Evolutionary conservation across 257 asterid genomes (phyloP).

Genomic region (Solanum medicagineum): DNA sequence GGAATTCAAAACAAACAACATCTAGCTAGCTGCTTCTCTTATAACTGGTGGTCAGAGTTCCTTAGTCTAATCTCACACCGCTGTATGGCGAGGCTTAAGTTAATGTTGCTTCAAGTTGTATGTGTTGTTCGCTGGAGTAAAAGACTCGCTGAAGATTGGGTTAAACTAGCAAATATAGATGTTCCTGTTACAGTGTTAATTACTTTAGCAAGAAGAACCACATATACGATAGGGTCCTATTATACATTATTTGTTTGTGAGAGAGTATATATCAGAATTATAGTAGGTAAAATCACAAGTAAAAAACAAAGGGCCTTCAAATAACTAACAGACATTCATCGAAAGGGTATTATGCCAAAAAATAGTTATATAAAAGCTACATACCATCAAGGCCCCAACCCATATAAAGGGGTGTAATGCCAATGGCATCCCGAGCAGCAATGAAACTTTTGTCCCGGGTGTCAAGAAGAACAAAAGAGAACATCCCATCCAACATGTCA

Average conservation of each 20-base stretch:
- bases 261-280: neutral
- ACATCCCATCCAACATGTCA: conserved; percentile 97
- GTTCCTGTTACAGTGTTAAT: neutral
- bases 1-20: neutral
- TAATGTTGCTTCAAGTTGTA: neutral
- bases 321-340: neutral
- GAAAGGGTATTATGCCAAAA: neutral
- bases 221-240: neutral
- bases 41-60: neutral
- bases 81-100: neutral
- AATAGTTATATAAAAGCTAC: neutral
- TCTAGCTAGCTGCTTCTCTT: neutral
- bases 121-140: neutral
- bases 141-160: neutral
- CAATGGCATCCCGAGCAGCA: conserved; percentile 99
- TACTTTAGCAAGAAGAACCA: neutral
- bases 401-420: conserved; percentile 91
- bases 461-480: conserved; percentile 96
- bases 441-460: conserved; percentile 91
- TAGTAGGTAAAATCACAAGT: neutral
- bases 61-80: neutral
- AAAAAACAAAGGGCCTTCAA: neutral
- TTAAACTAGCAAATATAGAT: neutral
- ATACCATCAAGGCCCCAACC: conserved; percentile 99
- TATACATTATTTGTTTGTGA: neutral